A percentile compares a stretch with the other conserved stretches of the same genome.
phyloP scores from a whole-genome alignment of 305 asterid genomes.

The Salvia sclarea region DNA sequence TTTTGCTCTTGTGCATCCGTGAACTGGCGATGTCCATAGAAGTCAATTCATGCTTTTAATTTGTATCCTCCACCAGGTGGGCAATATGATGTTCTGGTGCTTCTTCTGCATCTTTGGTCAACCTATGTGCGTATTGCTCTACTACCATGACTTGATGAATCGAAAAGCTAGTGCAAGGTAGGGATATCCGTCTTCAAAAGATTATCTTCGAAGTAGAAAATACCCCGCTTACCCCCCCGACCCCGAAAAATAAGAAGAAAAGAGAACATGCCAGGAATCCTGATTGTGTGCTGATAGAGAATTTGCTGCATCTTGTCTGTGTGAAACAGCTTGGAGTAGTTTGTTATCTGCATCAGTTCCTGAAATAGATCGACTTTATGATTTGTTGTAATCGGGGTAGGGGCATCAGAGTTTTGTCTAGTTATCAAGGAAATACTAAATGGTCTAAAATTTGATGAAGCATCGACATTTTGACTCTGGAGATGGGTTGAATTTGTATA shows the following conservation, averaged over 20 bases:
- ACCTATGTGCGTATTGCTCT: constrained; percentile 86
- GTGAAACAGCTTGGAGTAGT: constrained; percentile 8
- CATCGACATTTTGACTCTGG: not conserved
- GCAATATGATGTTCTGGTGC: constrained; percentile 96
- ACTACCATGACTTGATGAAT: constrained; percentile 94
- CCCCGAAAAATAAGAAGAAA: not conserved
- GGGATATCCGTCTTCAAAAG: not conserved
- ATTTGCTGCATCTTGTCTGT: not conserved
- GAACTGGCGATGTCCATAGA: not conserved
- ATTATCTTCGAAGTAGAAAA: not conserved
- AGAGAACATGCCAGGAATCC: not conserved
- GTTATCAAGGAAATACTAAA: not conserved
- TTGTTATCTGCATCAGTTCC: not conserved
- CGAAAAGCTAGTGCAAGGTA: constrained; percentile 61
- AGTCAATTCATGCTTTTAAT: not conserved
- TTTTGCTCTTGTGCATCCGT: not conserved
- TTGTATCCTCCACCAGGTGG: constrained; percentile 59
- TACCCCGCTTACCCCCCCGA: not conserved
- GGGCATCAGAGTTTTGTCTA: constrained; percentile 21
- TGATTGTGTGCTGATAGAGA: not conserved
- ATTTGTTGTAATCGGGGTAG: constrained; percentile 9
- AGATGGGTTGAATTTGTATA: constrained; percentile 28
- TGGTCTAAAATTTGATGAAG: not conserved
- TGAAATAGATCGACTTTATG: not conserved
- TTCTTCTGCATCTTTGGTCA: constrained; percentile 88